Evolutionary conservation across 2,329 filamentous ascomycete species (phyloP).

Genomic region (Aspergillus ustus): DNA sequence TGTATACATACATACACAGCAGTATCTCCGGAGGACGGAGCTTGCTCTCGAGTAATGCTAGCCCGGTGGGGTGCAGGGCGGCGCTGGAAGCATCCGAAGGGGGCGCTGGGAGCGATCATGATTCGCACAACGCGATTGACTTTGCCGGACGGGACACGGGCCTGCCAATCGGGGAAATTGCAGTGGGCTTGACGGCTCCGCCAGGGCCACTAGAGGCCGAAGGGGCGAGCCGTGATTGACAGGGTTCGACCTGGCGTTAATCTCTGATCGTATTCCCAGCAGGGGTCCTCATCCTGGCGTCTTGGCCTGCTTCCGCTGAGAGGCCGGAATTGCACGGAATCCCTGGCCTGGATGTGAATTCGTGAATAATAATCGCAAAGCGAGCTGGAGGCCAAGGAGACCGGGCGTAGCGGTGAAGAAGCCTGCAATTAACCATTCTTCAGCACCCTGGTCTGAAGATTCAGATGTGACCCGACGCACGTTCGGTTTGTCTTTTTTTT

Average conservation of each 20-base stretch:
- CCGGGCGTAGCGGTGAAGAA: neutral
- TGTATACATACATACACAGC: neutral
- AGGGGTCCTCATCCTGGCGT: neutral
- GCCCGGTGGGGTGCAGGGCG: neutral
- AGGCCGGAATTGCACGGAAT: neutral
- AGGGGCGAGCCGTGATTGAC: constrained; percentile 8
- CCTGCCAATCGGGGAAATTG: neutral
- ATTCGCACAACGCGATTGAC: neutral
- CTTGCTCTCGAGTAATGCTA: neutral
- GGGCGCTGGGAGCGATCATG: neutral
- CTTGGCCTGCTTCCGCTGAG: neutral
- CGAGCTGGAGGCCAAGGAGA: no score
- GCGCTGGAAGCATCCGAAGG: neutral
- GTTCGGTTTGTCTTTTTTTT: no score
- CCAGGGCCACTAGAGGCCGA: neutral
- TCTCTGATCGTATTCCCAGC: neutral
- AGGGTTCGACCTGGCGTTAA: constrained; percentile 5
- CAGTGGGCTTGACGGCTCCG: neutral
- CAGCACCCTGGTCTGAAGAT: neutral
- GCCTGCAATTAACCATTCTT: neutral
- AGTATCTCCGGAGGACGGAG: neutral
- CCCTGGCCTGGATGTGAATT: neutral
- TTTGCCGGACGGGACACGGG: neutral
- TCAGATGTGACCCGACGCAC: neutral
- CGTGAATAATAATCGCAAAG: neutral